phyloP scores from a whole-genome alignment of 345 rosid genomes.

The Zanthoxylum bungeanum region DNA sequence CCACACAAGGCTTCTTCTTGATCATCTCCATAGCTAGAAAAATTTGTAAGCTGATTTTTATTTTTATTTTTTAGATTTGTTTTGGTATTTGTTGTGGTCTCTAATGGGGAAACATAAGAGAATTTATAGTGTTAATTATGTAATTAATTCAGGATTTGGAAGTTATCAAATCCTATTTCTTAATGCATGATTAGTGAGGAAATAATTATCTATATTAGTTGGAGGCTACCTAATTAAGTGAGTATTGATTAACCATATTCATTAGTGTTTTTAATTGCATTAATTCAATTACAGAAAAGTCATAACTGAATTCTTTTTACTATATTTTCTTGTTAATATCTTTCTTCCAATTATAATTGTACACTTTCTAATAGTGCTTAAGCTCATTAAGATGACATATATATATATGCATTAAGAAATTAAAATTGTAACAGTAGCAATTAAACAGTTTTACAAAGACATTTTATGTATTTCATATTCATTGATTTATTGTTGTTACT shows the following conservation, averaged over 20 bases:
- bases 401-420: too few relatives aligned
- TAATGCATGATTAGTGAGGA: background rate
- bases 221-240: background rate
- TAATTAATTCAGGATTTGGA: constrained; percentile 15
- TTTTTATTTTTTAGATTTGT: too few relatives aligned
- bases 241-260: background rate
- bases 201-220: constrained; percentile 8
- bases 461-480: too few relatives aligned
- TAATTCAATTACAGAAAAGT: too few relatives aligned
- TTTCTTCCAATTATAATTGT: too few relatives aligned
- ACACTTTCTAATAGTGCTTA: too few relatives aligned
- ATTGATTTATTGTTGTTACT: too few relatives aligned
- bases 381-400: too few relatives aligned
- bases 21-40: background rate
- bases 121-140: background rate
- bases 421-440: too few relatives aligned
- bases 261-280: background rate
- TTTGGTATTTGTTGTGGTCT: background rate
- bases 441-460: too few relatives aligned
- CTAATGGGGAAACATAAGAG: background rate
- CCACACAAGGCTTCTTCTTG: constrained; percentile 18
- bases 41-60: background rate
- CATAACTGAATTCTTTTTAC: too few relatives aligned
- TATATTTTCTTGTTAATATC: too few relatives aligned
- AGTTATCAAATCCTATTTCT: constrained; percentile 10